A percentile compares a stretch with the other conserved stretches of the same genome.
phyloP scores from a whole-genome alignment of 2,329 filamentous ascomycete genomes.

The Pseudogymnoascus sp. region DNA sequence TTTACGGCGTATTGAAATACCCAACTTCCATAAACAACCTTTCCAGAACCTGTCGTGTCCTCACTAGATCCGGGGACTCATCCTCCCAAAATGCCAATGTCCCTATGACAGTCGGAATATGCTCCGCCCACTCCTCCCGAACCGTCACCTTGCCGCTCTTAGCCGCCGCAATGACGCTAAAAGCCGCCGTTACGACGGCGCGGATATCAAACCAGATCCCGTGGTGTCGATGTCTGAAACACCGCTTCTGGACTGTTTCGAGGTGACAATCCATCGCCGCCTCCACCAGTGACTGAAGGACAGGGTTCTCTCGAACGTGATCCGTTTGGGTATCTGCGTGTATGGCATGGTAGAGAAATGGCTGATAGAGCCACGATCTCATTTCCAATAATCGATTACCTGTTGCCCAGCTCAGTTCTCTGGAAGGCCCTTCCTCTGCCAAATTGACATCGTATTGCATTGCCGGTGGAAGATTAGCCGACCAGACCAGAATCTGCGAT shows the following conservation, averaged over 20 bases:
- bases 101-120: background rate
- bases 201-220: conserved; percentile 29
- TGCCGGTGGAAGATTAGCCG: conserved; percentile 24
- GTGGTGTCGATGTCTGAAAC: conserved; percentile 27
- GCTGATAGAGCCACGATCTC: conserved; percentile 27
- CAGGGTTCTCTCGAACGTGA: background rate
- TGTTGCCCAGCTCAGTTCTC: conserved; percentile 22
- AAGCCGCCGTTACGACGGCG: background rate
- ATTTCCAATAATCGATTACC: conserved; percentile 24
- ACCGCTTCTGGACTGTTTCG: conserved; percentile 22
- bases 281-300: conserved; percentile 17
- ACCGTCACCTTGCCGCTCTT: background rate
- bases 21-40: background rate
- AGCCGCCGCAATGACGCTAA: conserved; percentile 8
- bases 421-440: conserved; percentile 18
- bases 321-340: conserved; percentile 15
- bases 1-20: background rate
- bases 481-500: conserved; percentile 24
- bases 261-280: conserved; percentile 25
- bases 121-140: background rate
- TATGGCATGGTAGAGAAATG: conserved; percentile 27
- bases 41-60: background rate
- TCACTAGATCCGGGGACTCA: background rate
- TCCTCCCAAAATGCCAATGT: background rate
- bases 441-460: conserved; percentile 22